Base-by-base conservation (phyloP, 228 moss, liverwort and hornwort species). In the Sphagnum magellanicum region DNA sequence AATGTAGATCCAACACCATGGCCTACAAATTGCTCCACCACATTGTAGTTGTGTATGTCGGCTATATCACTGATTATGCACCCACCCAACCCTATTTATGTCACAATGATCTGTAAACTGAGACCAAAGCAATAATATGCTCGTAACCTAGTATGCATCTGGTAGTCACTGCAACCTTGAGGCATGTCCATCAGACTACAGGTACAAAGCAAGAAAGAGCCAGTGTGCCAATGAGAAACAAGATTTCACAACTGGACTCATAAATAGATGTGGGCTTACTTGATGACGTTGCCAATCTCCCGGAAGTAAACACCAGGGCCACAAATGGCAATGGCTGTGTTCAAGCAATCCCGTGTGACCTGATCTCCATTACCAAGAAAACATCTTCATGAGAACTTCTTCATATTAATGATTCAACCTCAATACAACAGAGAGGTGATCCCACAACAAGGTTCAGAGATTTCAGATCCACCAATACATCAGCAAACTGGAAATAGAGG, bases 1-100 rank as follows among this genome's bases (percentile, higher is more conserved):
- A 93, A 98, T 49, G 84, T 75, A 48, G 88, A 77, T 51, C 97
- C 97, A 14, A 98, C 79, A 10, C 97, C 97, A 70, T 93, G 97
- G 50, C 97, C 93, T 10, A 79, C 74, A 74, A 91, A 84, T 72
- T 98, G 91, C 78, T 87, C 91, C 67, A 98, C 89, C n/a, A 91
- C 91, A 62, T 88, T 91, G 77, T 98, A 98, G 51, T 85, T 80
- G 73, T 88, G 84, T 64, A 88, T 89, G 70, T 98, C 91, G 66
- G 97, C 97, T 67, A 91, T 79, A 75, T 93, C 93, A 76, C 96
- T 91, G 78, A 78, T 74, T 15, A 55, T 55, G 55, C 55, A 8
- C 55, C 64, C 9, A 7, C 63, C 16, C 1, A 63, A 16, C 10
- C 32, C 3, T 32, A 32, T 32, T 32, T 32, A 32, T 32, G 32